Percentiles rank a stretch among this genome's conserved stretches.
Conservation (phyloP, 345 rosid genomes). For the Capsella bursapastoris region DNA sequence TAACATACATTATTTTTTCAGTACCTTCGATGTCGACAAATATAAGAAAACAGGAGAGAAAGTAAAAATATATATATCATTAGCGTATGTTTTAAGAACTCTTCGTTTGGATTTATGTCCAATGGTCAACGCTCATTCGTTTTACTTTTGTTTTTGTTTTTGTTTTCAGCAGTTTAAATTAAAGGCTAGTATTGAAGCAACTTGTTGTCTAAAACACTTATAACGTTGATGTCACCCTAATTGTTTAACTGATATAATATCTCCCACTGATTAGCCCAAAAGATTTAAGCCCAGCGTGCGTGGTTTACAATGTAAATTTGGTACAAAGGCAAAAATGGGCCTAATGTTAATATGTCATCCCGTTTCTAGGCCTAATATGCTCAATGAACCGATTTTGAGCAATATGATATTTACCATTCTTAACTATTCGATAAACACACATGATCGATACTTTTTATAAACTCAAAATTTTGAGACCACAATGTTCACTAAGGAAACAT, state of each 20-base stretch:
- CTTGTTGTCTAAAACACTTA: too few species aligned
- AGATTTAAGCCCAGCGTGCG: slow-evolving; percentile 1
- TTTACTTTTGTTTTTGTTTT: background rate
- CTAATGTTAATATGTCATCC: background rate
- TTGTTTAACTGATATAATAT: too few species aligned
- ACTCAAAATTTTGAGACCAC: background rate
- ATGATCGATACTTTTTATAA: background rate
- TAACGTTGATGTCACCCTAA: too few species aligned
- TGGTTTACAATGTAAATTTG: background rate
- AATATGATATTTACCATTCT: background rate
- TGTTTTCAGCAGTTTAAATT: background rate
- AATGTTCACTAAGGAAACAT: background rate
- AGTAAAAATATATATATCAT: slow-evolving; percentile 3
- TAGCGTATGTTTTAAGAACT: slow-evolving; percentile 17
- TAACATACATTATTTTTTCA: background rate
- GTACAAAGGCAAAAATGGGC: background rate
- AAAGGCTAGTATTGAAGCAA: too few species aligned
- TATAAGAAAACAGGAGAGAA: background rate
- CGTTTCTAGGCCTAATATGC: background rate
- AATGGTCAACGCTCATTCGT: slow-evolving; percentile 1
- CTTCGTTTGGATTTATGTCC: slow-evolving; percentile 15
- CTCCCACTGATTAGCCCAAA: background rate
- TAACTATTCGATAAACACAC: background rate
- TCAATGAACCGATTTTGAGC: background rate
- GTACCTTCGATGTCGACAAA: background rate